phyloP scores from a whole-genome alignment of 176 grass and related monocot species.

The Avena sativa region DNA sequence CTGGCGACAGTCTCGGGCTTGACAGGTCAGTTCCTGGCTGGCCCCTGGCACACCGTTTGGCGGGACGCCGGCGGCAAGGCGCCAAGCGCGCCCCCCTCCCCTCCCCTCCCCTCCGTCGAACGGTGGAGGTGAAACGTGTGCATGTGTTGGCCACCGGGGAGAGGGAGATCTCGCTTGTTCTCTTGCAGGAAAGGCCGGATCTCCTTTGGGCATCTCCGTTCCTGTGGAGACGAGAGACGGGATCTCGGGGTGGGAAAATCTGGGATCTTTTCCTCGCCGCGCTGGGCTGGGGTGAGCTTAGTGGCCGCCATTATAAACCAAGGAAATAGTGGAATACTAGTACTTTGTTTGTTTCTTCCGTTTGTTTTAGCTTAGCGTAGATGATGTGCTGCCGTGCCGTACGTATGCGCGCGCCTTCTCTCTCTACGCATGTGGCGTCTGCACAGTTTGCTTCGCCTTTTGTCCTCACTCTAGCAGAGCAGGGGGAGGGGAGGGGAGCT shows the following conservation, averaged over 20 bases:
- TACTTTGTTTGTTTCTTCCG: neutral
- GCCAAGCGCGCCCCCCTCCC: neutral
- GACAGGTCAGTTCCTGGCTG: constrained; percentile 44
- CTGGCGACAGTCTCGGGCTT: neutral
- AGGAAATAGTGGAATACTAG: neutral
- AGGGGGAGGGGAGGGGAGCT: neutral
- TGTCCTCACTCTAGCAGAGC: constrained; percentile 35
- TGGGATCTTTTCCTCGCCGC: neutral
- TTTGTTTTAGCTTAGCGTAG: constrained; percentile 9
- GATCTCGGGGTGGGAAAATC: constrained; percentile 25
- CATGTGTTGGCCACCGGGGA: constrained; percentile 9
- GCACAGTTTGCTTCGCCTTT: constrained; percentile 34
- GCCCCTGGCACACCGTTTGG: constrained; percentile 27
- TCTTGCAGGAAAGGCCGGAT: constrained; percentile 26
- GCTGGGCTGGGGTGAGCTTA: constrained; percentile 1
- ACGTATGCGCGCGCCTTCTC: too few species aligned
- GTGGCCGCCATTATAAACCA: neutral
- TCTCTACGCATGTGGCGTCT: constrained; percentile 36
- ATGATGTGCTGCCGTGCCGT: too few species aligned
- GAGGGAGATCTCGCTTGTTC: neutral
- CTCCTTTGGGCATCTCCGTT: neutral
- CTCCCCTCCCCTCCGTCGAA: neutral
- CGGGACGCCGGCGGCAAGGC: constrained; percentile 30
- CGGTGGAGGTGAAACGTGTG: constrained; percentile 12
- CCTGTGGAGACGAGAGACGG: neutral